Evolutionary conservation across 2,329 filamentous ascomycete species (phyloP), one percentile per base, ranked within the genome.

Genomic region (Talaromyces sp.): DNA sequence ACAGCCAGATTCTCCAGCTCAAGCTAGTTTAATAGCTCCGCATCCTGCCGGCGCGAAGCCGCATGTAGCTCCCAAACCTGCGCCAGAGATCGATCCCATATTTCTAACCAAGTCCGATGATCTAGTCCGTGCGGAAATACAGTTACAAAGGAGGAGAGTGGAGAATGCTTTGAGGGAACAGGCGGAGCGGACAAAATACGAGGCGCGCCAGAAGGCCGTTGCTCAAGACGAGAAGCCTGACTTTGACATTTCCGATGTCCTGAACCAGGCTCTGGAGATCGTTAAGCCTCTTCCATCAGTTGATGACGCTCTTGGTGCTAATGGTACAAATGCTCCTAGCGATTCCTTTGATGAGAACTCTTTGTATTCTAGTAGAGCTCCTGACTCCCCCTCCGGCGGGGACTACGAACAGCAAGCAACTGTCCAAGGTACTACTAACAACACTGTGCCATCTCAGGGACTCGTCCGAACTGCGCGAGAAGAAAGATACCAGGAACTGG

Each of bases 301-400:
- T 68, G 75, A 81, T 68, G 75, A 81, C 72, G 76, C 66, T 41
- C 72, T 76, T 63, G 72, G 75, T 61, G 79, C 80, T 80, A 83
- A 85, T 78, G 80, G 80, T 67, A 81, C 87, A 75, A 81, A 80
- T 70, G 85, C 86, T 73, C 82, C 84, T 70, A 89, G 83, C 82
- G 90, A 93, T 74, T 94, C 91, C 38, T 90, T 92, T 78, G 92
- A 97, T 77, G 89, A 95, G 73, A 92, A 95, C 71, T 94, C 92
- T 46, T 96, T 96, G 76, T 97, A 97, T 80, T 97, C 93, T 66
- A 97, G 92, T 77, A 90, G 89, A 78, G 84, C 83, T 64, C 88
- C 92, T 80, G 90, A 92, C 73, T 96, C 92, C 65, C 80, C 83
- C 72, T 80, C 81, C 63, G 74, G 77, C 43, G 74, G 72, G 58